Evolutionary conservation across 768 basidiomycete species (phyloP).

Genomic region (Leccinum subtestaceum): DNA sequence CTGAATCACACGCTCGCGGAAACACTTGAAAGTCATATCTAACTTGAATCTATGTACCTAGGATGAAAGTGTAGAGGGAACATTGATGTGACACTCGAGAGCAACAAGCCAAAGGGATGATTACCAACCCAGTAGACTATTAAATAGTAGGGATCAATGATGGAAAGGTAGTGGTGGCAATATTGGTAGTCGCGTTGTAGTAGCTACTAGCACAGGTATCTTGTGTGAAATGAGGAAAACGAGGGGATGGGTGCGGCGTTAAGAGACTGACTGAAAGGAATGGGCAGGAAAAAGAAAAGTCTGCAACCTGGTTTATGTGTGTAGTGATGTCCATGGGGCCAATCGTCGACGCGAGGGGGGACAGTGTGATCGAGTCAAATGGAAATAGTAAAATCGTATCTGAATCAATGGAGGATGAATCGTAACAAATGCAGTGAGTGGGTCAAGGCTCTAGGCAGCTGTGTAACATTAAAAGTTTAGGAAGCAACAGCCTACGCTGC

Average conservation of each 20-base stretch:
- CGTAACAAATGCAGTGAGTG: slow-evolving; percentile 8
- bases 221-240: background rate
- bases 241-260: background rate
- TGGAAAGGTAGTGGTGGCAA: slow-evolving; percentile 5
- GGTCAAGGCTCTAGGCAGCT: background rate
- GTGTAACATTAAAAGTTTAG: background rate
- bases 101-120: slow-evolving; percentile 8
- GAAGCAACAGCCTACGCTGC: slow-evolving; percentile 2
- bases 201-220: slow-evolving; percentile 17
- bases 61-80: background rate
- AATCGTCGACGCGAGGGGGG: background rate
- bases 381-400: background rate
- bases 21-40: background rate
- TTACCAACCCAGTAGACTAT: background rate
- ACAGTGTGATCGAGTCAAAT: slow-evolving; percentile 1
- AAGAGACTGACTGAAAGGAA: background rate
- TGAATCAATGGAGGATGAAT: slow-evolving; percentile 1
- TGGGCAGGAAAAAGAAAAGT: slow-evolving; percentile 4
- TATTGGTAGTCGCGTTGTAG: slow-evolving; percentile 1
- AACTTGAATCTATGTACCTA: slow-evolving; percentile 1
- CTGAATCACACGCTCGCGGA: slow-evolving; percentile 13
- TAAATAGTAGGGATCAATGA: background rate
- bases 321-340: slow-evolving; percentile 14
- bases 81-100: slow-evolving; percentile 13
- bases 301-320: slow-evolving; percentile 9